Conservation (phyloP, 2,329 filamentous ascomycete genomes). For the Cladorrhinum sp. region DNA sequence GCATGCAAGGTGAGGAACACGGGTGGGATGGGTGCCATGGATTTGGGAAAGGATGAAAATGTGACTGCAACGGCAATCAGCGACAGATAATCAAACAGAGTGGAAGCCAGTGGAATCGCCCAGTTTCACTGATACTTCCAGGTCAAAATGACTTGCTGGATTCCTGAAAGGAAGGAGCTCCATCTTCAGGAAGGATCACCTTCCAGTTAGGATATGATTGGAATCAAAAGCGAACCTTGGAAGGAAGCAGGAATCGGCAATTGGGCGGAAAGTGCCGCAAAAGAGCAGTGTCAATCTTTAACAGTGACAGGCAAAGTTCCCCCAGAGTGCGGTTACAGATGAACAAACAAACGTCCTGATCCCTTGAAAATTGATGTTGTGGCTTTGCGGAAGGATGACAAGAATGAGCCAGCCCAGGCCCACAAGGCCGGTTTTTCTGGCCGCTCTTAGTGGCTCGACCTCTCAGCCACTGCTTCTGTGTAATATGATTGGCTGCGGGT, state of each 20-base stretch:
- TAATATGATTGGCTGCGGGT: background rate
- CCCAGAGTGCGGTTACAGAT: background rate
- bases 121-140: too few species aligned
- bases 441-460: conserved; percentile 5
- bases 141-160: background rate
- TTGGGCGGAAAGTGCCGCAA: conserved; percentile 1
- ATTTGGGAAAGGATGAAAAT: background rate
- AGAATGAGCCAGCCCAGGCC: conserved; percentile 1
- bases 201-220: background rate
- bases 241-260: conserved; percentile 3
- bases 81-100: background rate
- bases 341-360: background rate
- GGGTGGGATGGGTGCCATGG: background rate
- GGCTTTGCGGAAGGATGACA: background rate
- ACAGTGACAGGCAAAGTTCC: background rate
- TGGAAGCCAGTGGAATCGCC: too few species aligned
- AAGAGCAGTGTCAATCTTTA: background rate
- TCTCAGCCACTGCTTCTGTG: conserved; percentile 4
- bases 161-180: background rate
- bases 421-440: conserved; percentile 4
- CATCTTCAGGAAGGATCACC: background rate
- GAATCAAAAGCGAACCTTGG: background rate
- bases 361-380: background rate
- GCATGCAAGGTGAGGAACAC: background rate
- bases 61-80: background rate